Evolutionary conservation across 805 yeast species (phyloP).

Genomic region (Candida sakaeoensis): DNA sequence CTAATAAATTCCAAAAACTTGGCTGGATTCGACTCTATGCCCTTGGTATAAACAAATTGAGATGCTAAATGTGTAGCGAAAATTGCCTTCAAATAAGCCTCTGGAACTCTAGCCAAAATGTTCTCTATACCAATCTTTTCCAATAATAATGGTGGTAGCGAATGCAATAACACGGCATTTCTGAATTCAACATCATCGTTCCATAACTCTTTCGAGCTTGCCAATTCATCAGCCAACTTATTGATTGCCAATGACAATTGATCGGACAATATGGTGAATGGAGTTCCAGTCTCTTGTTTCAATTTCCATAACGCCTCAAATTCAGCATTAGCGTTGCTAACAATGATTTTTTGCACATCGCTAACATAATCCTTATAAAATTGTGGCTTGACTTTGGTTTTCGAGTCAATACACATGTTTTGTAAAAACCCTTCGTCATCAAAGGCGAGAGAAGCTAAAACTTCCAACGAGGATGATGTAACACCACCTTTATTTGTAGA

Average conservation of each 20-base stretch:
- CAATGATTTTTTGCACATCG: slow-evolving; percentile 75
- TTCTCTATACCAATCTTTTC: slow-evolving; percentile 61
- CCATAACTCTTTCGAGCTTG: slow-evolving; percentile 80
- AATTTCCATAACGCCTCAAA: slow-evolving; percentile 85
- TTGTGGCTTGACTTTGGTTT: slow-evolving; percentile 52
- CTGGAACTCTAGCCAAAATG: slow-evolving; percentile 78
- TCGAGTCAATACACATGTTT: slow-evolving; percentile 71
- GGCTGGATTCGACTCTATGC: slow-evolving; percentile 77
- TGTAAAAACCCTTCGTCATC: slow-evolving; percentile 78
- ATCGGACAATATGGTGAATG: slow-evolving; percentile 73
- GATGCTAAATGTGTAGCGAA: slow-evolving; percentile 86
- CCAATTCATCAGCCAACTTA: slow-evolving; percentile 79
- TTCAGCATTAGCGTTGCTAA: slow-evolving; percentile 75
- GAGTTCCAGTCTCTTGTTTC: slow-evolving; percentile 57
- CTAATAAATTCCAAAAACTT: slow-evolving; percentile 68
- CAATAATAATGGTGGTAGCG: slow-evolving; percentile 73
- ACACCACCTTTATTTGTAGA: slow-evolving; percentile 99
- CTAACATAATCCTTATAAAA: slow-evolving; percentile 82
- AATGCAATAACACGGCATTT: slow-evolving; percentile 67
- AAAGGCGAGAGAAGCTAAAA: slow-evolving; percentile 87
- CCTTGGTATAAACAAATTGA: slow-evolving; percentile 77
- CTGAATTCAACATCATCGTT: slow-evolving; percentile 72
- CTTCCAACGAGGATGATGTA: slow-evolving; percentile 93
- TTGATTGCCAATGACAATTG: slow-evolving; percentile 79
- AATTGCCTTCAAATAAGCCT: slow-evolving; percentile 79